A percentile compares a stretch with the other conserved stretches of the same genome.
Conservation (phyloP, 2,329 filamentous ascomycete genomes). For the Penicillium corylophilum region DNA sequence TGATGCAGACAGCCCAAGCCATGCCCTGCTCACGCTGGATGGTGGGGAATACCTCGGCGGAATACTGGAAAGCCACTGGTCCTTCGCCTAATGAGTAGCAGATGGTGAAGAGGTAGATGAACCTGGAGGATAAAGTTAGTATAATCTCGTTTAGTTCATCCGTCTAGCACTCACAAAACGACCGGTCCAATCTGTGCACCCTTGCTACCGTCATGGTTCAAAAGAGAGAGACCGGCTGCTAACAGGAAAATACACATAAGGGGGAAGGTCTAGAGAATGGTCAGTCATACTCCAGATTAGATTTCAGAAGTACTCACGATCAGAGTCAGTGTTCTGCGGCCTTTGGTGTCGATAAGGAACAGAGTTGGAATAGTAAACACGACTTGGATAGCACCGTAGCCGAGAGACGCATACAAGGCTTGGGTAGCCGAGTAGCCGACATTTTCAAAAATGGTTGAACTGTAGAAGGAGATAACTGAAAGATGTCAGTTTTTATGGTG, state of each 20-base stretch:
- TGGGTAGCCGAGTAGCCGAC: slow-evolving; percentile 56
- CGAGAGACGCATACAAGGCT: slow-evolving; percentile 62
- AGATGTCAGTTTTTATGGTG: slow-evolving; percentile 51
- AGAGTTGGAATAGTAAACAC: slow-evolving; percentile 61
- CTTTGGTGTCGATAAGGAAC: slow-evolving; percentile 65
- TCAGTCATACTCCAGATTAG: not conserved
- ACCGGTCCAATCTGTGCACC: slow-evolving; percentile 33
- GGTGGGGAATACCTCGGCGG: slow-evolving; percentile 54
- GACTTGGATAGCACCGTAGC: slow-evolving; percentile 64
- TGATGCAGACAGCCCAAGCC: slow-evolving; percentile 30
- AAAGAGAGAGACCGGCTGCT: slow-evolving; percentile 57
- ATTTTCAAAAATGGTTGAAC: slow-evolving; percentile 55
- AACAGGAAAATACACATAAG: slow-evolving; percentile 64
- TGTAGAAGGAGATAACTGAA: slow-evolving; percentile 66
- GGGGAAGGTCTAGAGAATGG: slow-evolving; percentile 58
- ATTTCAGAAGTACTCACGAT: slow-evolving; percentile 11
- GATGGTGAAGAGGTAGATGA: slow-evolving; percentile 63
- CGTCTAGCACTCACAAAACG: slow-evolving; percentile 13
- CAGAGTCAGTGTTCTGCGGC: slow-evolving; percentile 54
- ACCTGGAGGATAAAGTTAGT: slow-evolving; percentile 46
- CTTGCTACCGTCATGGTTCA: slow-evolving; percentile 40
- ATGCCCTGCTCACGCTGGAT: slow-evolving; percentile 48
- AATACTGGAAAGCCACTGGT: slow-evolving; percentile 50
- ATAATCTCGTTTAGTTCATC: not conserved
- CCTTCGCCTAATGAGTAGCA: slow-evolving; percentile 65